Base-by-base conservation (phyloP, 148 eudicot species). In the Camellia japonica region DNA sequence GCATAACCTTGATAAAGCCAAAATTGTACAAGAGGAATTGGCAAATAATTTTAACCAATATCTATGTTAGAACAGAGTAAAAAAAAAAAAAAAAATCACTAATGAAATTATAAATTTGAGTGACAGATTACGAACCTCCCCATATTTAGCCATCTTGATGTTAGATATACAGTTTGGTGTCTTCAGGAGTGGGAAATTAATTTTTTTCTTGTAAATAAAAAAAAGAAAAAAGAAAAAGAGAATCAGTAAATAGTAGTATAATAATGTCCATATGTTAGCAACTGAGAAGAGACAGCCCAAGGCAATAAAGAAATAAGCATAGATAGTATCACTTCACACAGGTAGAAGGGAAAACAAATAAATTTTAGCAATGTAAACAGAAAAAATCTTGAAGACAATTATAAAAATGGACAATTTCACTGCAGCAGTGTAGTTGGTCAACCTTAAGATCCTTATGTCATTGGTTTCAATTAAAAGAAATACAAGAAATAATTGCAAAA, bases 81-180 rank as follows among this genome's bases (percentile, higher is more conserved):
- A 23, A 23, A 23, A 23, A 30, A 30, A 30, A 30, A 8, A 43
- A 4, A 56, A 59, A 55, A 38, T 74, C 4, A 42, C 11, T 12
- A 5, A 44, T 56, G 6, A 18, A 56, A 43, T 8, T 55, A 20
- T 19, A 11, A 80, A 43, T 18, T 42, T 3, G 30, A 66, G 14
- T 62, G 65, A 58, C 13, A 41, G 55, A 74, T 30, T 43, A 78
- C 92, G 51, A 73, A 96, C 99, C 98, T 97, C 85, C 12, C 87
- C 91, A 80, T 87, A 97, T 86, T 88, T 91, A 0, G 93, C 97
- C 83, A 97, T 43, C 76, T 87, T 97, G 85, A 97, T 85, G 70
- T 84, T 77, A 46, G 87, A 51, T 63, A 78, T 74, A 76, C 76
- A 74, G 62, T 80, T 86, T 38, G 88, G 80, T 64, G 88, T 85